Conservation (phyloP, 306 rosid species). For the Hippophae tibetana region DNA sequence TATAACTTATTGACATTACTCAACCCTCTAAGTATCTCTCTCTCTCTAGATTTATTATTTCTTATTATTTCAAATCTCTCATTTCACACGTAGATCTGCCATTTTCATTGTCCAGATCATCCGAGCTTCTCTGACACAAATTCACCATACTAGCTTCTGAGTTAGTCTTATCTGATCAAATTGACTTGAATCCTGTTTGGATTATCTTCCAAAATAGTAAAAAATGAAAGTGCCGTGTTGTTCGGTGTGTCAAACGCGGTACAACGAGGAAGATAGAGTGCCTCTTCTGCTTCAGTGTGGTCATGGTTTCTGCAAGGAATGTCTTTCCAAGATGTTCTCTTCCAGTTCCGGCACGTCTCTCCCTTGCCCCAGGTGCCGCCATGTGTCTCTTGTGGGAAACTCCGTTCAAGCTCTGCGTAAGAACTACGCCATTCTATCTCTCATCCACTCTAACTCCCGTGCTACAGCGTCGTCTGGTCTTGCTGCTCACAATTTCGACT, state of each 20-base stretch:
- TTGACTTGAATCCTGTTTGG: no score
- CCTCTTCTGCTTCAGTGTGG: constrained; percentile 98
- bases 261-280: constrained; percentile 92
- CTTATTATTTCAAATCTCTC: no score
- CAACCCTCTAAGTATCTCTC: no score
- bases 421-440: constrained; percentile 81
- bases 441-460: constrained; percentile 43
- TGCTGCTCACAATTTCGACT: constrained; percentile 35
- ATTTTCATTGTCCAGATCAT: no score
- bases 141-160: no score
- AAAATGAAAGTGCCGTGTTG: constrained; percentile 88
- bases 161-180: no score
- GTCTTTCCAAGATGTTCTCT: constrained; percentile 71
- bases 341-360: constrained; percentile 56
- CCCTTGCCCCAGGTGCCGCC: constrained; percentile 83
- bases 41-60: no score
- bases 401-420: constrained; percentile 79
- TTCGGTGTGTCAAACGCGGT: constrained; percentile 90
- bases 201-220: no score
- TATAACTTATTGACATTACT: no score
- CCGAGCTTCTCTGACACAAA: no score
- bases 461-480: background rate
- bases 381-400: constrained; percentile 78
- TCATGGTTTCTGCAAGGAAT: constrained; percentile 89
- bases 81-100: no score